phyloP scores from a whole-genome alignment of 75 land plant species.

The Pinus tabuliformis region DNA sequence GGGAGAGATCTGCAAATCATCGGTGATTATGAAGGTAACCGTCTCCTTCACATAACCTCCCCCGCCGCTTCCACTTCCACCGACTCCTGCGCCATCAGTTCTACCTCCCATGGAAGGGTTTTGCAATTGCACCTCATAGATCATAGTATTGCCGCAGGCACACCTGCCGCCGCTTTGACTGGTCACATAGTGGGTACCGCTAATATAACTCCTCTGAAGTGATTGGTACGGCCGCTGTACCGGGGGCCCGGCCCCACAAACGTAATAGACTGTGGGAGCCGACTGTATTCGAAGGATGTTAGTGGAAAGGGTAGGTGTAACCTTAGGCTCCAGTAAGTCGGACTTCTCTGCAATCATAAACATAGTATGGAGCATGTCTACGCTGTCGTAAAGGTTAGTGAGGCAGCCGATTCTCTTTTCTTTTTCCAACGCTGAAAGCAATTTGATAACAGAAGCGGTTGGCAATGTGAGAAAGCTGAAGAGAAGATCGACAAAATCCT shows the following conservation, averaged over 20 bases:
- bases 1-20: too few species aligned
- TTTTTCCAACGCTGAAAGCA: slow-evolving; percentile 11
- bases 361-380: slow-evolving; percentile 14
- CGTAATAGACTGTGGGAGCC: background rate
- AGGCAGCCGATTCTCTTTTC: slow-evolving; percentile 10
- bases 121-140: background rate
- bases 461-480: too few species aligned
- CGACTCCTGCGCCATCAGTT: background rate
- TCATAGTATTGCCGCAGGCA: background rate
- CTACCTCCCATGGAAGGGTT: background rate
- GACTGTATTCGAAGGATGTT: background rate
- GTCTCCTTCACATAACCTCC: too few species aligned
- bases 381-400: slow-evolving; percentile 22
- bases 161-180: too few species aligned
- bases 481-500: too few species aligned
- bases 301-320: background rate
- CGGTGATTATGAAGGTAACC: too few species aligned
- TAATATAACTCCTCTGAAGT: background rate
- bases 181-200: too few species aligned
- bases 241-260: background rate
- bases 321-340: background rate
- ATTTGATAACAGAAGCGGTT: slow-evolving; percentile 20
- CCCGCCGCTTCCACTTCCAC: background rate
- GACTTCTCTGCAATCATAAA: background rate
- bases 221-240: background rate